phyloP scores from a whole-genome alignment of 2,329 filamentous ascomycete species.

The Sclerotinia sclerotiorum region DNA sequence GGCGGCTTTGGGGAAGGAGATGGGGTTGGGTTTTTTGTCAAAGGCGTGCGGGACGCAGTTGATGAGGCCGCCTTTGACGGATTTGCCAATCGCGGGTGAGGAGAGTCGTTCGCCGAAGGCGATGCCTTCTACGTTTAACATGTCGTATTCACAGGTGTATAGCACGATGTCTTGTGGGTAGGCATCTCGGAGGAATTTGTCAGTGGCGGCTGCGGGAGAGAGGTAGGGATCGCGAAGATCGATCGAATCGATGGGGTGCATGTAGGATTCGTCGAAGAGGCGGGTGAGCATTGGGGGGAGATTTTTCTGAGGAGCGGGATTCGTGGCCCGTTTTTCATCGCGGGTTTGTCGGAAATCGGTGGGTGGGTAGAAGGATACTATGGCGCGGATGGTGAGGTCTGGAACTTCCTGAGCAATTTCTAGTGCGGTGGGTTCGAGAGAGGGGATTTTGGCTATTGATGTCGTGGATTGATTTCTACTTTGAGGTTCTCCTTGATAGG shows the following conservation, averaged over 20 bases:
- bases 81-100: conserved; percentile 50
- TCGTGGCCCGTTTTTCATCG: conserved; percentile 55
- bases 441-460: conserved; percentile 36
- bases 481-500: not conserved
- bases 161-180: conserved; percentile 56
- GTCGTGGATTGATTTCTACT: conserved; percentile 22
- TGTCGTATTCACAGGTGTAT: conserved; percentile 64
- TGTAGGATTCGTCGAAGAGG: conserved; percentile 62
- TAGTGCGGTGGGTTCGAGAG: conserved; percentile 38
- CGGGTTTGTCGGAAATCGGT: conserved; percentile 61
- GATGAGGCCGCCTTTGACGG: conserved; percentile 58
- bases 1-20: conserved; percentile 43
- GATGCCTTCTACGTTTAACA: conserved; percentile 61
- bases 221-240: conserved; percentile 55
- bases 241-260: conserved; percentile 48
- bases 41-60: conserved; percentile 61
- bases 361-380: conserved; percentile 62
- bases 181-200: conserved; percentile 48
- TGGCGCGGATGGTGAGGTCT: conserved; percentile 50
- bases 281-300: conserved; percentile 58
- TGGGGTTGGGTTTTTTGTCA: conserved; percentile 65
- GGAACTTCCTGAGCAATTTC: conserved; percentile 41
- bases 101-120: conserved; percentile 60
- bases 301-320: conserved; percentile 56
- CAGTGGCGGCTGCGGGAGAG: conserved; percentile 57